Evolutionary conservation across 305 asterid species (phyloP).

Genomic region (Solanum hybrid): DNA sequence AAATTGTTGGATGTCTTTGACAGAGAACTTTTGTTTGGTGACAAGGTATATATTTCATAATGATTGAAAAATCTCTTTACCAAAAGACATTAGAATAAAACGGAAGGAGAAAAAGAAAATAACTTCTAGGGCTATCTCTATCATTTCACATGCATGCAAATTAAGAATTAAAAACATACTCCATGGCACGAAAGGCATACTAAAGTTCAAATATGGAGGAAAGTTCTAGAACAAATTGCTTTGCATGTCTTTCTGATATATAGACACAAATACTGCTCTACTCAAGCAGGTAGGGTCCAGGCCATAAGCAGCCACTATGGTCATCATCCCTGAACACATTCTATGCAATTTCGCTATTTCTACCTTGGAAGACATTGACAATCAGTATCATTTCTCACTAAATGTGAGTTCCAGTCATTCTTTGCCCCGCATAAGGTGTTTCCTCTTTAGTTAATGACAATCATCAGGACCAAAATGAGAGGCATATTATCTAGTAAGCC

Average conservation of each 20-base stretch:
- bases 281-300: not conserved
- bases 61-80: not conserved
- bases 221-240: not conserved
- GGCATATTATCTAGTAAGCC: not conserved
- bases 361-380: not conserved
- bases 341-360: not conserved
- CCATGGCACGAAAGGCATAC: not conserved
- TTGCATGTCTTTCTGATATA: not conserved
- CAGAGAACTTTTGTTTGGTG: not conserved
- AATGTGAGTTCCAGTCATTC: not conserved
- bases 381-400: not conserved
- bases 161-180: not conserved
- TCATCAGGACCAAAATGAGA: not conserved
- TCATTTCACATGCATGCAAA: not conserved
- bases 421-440: not conserved
- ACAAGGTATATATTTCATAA: not conserved
- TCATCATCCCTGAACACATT: not conserved
- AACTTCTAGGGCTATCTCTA: not conserved
- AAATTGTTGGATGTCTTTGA: not conserved
- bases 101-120: not conserved
- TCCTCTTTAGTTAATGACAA: not conserved
- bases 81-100: not conserved
- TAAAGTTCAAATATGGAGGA: constrained; percentile 1
- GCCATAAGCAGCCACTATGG: not conserved
- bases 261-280: not conserved